Evolutionary conservation across 164 flowering plant species (phyloP), one percentile per base, ranked within the genome.

Genomic region (Houttuynia cordata): DNA sequence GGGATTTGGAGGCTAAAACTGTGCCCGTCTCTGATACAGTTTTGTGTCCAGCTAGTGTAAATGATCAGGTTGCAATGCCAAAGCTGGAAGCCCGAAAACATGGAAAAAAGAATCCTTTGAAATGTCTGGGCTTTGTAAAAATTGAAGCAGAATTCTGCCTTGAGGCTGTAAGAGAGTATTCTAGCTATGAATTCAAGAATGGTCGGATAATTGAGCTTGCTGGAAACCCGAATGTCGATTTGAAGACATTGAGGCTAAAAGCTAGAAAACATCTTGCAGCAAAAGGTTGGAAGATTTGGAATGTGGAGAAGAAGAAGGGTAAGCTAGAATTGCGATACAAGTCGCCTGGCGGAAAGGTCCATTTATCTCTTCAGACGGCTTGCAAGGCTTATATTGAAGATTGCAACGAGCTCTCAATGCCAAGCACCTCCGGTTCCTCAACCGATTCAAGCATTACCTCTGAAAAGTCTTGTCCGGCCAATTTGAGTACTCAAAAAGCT

Each of bases 211-310:
- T 6, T 30, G 37, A 30, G 37, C 37, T 6, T 1, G 30, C 7
- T 24, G 57, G 57, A 24, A 7, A 10, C 17, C 18, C 57, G 5
- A 54, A 53, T 19, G 15, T 12, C 49, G 19, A 25, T 23, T 45
- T 12, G 24, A 24, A 18, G 17, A 37, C 17, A 6, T 25, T 73
- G 63, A 58, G 60, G 25, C 39, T 58, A 40, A 71, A 77, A 67
- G 93, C 75, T 23, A 83, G 68, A 73, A 68, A 63, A 60, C 88
- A 87, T 68, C 89, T 87, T 23, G 34, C 71, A 39, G 73, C 77
- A 13, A 57, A 71, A 58, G 92, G 95, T 10, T 87, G 97, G 91
- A 63, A 0, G 51, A 57, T 83, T 42, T 53, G 58, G 59, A 30
- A 55, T 55, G 14, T 10, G 13, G 62, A 22, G 1, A 70, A 51